Conservation (phyloP, 495 filamentous ascomycete species). For the Daldinia loculata region DNA sequence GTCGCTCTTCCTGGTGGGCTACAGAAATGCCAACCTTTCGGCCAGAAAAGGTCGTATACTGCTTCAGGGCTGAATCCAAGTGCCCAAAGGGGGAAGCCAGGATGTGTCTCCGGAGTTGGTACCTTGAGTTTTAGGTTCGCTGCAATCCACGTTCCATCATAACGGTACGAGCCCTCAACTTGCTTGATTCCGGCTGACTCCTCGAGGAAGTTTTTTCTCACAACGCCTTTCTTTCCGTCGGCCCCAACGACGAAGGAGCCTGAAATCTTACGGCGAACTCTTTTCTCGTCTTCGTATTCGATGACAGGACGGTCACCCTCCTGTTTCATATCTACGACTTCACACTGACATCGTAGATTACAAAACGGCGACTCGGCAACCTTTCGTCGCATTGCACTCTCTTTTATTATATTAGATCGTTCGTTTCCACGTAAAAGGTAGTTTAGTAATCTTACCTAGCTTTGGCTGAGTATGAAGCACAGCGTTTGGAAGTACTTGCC, state of each 20-base stretch:
- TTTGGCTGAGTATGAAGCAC: slow-evolving; percentile 42
- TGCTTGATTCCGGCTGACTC: slow-evolving; percentile 54
- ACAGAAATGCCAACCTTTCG: slow-evolving; percentile 56
- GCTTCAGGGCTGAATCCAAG: slow-evolving; percentile 57
- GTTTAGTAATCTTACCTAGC: slow-evolving; percentile 30
- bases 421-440: not conserved
- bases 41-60: slow-evolving; percentile 63
- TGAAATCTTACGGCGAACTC: slow-evolving; percentile 38
- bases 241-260: slow-evolving; percentile 58
- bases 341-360: slow-evolving; percentile 49
- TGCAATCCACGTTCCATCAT: slow-evolving; percentile 63
- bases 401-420: slow-evolving; percentile 29
- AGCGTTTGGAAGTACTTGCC: slow-evolving; percentile 36
- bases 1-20: slow-evolving; percentile 55
- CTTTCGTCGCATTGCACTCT: slow-evolving; percentile 37
- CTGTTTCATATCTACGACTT: slow-evolving; percentile 44
- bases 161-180: slow-evolving; percentile 49
- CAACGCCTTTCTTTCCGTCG: slow-evolving; percentile 61
- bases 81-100: slow-evolving; percentile 60
- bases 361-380: slow-evolving; percentile 39
- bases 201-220: slow-evolving; percentile 61
- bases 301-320: slow-evolving; percentile 47
- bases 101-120: slow-evolving; percentile 59
- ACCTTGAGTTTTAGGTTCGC: slow-evolving; percentile 58
- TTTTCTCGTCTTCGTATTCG: slow-evolving; percentile 48